A percentile compares a stretch with the other conserved stretches of the same genome.
Conservation (phyloP, 2,329 filamentous ascomycete genomes). For the Pochonia chlamydosporia region DNA sequence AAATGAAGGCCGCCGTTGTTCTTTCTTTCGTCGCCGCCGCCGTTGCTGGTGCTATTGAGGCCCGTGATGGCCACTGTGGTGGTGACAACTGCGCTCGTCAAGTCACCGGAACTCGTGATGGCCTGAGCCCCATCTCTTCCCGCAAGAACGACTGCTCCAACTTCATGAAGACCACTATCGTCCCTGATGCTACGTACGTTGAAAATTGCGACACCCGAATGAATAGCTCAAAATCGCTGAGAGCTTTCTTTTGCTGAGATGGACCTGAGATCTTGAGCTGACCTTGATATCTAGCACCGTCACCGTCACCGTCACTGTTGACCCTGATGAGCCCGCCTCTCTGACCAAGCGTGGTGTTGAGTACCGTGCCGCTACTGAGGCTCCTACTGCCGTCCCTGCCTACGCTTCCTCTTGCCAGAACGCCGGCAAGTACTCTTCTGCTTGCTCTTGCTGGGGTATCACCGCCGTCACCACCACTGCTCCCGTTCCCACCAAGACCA, state of each 20-base stretch:
- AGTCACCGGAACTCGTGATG: conserved; percentile 35
- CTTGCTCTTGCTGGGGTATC: conserved; percentile 40
- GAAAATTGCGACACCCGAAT: no score
- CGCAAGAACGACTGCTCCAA: conserved; percentile 35
- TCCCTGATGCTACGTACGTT: conserved; percentile 33
- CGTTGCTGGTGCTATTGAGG: conserved; percentile 28
- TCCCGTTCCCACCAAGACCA: conserved; percentile 31
- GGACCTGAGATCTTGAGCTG: not conserved
- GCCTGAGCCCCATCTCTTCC: conserved; percentile 25
- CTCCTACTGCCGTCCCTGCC: conserved; percentile 28
- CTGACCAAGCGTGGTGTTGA: conserved; percentile 22
- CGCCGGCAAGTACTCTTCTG: conserved; percentile 31
- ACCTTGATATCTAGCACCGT: conserved; percentile 18
- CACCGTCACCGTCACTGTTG: conserved; percentile 34
- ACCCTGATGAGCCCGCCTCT: conserved; percentile 20
- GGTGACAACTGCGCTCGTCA: conserved; percentile 43
- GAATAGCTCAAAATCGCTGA: no score
- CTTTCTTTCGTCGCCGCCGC: conserved; percentile 31
- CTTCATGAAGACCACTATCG: conserved; percentile 34
- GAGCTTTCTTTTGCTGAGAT: no score
- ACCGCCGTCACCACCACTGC: conserved; percentile 32
- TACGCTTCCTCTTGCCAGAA: conserved; percentile 34
- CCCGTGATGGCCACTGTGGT: conserved; percentile 26
- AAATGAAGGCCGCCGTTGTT: conserved; percentile 35
- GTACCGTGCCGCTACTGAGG: conserved; percentile 24